Evolutionary conservation across 1,284 basidiomycete species (phyloP).

Genomic region (Serendipita sp.): DNA sequence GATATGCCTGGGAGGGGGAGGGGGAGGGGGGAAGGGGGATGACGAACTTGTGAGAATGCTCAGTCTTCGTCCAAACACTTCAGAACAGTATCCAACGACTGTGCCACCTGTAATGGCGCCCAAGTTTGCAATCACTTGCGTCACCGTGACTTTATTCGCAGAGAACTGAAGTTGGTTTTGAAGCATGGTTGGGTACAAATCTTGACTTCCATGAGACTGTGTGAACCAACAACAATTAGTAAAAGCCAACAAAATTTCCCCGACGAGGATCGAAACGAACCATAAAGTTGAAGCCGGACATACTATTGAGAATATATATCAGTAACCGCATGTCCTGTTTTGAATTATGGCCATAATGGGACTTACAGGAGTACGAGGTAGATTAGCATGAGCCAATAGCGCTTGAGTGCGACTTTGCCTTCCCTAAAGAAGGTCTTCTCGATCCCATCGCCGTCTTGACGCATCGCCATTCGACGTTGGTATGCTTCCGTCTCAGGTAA

Average conservation of each 20-base stretch:
- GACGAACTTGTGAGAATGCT: slow-evolving; percentile 35
- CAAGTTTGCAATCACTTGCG: slow-evolving; percentile 12
- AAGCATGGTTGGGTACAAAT: slow-evolving; percentile 73
- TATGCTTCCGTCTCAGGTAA: slow-evolving; percentile 79
- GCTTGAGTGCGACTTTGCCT: slow-evolving; percentile 60
- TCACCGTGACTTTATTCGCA: slow-evolving; percentile 23
- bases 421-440: slow-evolving; percentile 59
- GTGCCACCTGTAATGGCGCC: slow-evolving; percentile 9
- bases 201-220: slow-evolving; percentile 18
- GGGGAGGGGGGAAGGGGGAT: not conserved
- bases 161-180: slow-evolving; percentile 44
- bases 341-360: no score
- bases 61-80: slow-evolving; percentile 60
- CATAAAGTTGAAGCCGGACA: slow-evolving; percentile 71
- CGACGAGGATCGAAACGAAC: not conserved
- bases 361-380: slow-evolving; percentile 65
- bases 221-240: no score
- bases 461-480: slow-evolving; percentile 37
- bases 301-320: not conserved
- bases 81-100: slow-evolving; percentile 1
- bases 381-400: slow-evolving; percentile 75
- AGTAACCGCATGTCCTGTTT: not conserved
- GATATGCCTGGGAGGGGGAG: no score
- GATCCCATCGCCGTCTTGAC: slow-evolving; percentile 23
- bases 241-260: no score